Conservation (phyloP, 164 flowering plant genomes). For the Macadamia tetraphylla region DNA sequence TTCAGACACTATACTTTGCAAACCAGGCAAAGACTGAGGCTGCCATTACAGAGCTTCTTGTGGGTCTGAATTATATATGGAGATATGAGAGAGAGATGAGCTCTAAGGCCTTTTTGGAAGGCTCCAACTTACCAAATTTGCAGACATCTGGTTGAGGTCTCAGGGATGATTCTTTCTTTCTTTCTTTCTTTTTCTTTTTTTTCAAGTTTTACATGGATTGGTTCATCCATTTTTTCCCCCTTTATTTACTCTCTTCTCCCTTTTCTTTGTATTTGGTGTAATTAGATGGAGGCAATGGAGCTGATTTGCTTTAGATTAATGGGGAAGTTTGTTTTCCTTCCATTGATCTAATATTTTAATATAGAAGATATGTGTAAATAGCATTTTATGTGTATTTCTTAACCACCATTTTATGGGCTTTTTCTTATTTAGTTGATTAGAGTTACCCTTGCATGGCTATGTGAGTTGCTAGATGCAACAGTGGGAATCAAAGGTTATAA, state of each 20-base stretch:
- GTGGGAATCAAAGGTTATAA: too few relatives aligned
- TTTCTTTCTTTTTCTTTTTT: conserved; percentile 3
- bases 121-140: conserved; percentile 29
- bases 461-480: not conserved
- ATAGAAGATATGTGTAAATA: conserved; percentile 23
- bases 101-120: conserved; percentile 70
- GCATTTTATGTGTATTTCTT: conserved; percentile 14
- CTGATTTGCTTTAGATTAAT: conserved; percentile 19
- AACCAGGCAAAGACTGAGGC: conserved; percentile 84
- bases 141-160: conserved; percentile 17
- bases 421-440: not conserved
- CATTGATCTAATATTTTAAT: conserved; percentile 22
- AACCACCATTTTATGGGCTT: not conserved
- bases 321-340: conserved; percentile 23
- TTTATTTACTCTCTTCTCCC: not conserved
- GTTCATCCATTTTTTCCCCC: not conserved
- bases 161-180: conserved; percentile 7
- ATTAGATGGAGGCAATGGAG: conserved; percentile 8
- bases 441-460: not conserved
- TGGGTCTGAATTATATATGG: conserved; percentile 93
- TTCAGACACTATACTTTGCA: conserved; percentile 81
- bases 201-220: not conserved
- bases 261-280: not conserved
- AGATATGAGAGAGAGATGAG: conserved; percentile 92
- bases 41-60: conserved; percentile 87